Conservation (phyloP, 176 grass and related monocot genomes). For the Poa annua region DNA sequence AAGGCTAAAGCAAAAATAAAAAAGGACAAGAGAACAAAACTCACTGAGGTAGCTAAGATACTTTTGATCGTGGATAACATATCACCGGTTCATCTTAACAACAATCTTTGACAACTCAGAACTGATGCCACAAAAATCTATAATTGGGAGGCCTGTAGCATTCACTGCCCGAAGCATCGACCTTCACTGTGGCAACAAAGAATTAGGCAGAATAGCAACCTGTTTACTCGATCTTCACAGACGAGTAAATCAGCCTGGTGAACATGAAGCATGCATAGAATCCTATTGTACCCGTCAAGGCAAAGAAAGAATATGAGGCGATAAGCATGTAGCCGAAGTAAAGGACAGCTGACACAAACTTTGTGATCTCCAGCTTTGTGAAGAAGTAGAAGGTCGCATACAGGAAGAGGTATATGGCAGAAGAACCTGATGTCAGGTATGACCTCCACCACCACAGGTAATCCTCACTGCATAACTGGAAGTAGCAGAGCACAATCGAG, state of each 20-base stretch:
- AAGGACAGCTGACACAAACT: conserved; percentile 69
- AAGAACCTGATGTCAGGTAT: conserved; percentile 87
- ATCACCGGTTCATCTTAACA: conserved; percentile 44
- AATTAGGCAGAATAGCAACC: conserved; percentile 10
- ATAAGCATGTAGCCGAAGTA: conserved; percentile 97
- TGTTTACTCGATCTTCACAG: conserved; percentile 84
- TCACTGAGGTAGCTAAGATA: conserved; percentile 51
- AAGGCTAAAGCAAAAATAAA: too few species aligned
- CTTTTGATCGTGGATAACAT: conserved; percentile 45
- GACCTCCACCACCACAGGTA: conserved; percentile 96
- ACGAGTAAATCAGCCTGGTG: conserved; percentile 88
- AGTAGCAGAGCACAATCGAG: conserved; percentile 91
- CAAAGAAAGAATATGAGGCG: conserved; percentile 78
- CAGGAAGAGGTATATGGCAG: conserved; percentile 85
- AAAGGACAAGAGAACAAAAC: neutral
- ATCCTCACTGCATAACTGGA: conserved; percentile 96
- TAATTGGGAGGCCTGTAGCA: neutral
- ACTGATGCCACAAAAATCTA: conserved; percentile 23
- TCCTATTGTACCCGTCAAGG: conserved; percentile 83
- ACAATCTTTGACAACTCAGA: conserved; percentile 50
- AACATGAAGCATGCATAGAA: conserved; percentile 89
- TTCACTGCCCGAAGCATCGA: conserved; percentile 11
- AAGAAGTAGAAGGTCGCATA: conserved; percentile 92
- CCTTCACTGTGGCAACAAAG: conserved; percentile 24
- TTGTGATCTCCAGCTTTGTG: conserved; percentile 93